Percentiles rank a stretch among this genome's conserved stretches.
Evolutionary conservation across 495 filamentous ascomycete species (phyloP).

Genomic region (Penicillium daleae): DNA sequence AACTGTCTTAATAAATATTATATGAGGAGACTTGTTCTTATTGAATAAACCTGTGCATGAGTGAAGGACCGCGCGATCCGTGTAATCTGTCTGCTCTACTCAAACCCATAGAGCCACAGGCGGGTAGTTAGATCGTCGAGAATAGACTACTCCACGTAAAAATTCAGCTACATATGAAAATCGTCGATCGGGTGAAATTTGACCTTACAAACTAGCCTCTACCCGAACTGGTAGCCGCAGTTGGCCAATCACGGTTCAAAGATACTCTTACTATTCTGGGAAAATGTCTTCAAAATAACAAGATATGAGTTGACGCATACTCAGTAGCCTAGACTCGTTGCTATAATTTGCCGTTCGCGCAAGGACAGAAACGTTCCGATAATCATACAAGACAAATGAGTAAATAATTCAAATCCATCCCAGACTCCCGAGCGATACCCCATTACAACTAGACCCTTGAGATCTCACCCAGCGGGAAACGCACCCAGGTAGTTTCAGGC

Average conservation of each 20-base stretch:
- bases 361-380: no score
- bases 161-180: not conserved
- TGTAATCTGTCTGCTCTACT: no score
- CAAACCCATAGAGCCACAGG: no score
- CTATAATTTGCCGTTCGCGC: no score
- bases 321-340: not conserved
- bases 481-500: slow-evolving; percentile 9
- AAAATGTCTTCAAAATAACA: not conserved
- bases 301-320: not conserved
- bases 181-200: not conserved
- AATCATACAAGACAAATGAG: not conserved
- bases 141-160: not conserved
- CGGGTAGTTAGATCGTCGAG: no score
- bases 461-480: slow-evolving; percentile 4
- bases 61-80: no score
- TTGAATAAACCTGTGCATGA: no score
- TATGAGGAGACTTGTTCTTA: not conserved
- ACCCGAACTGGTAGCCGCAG: not conserved
- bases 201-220: not conserved
- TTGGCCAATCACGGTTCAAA: not conserved
- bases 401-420: not conserved
- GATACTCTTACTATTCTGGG: not conserved
- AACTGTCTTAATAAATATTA: not conserved
- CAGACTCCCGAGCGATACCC: not conserved
- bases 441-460: not conserved